A percentile compares a stretch with the other conserved stretches of the same genome.
Evolutionary conservation across 371 early-diverging fungal genomes (phyloP).

Genomic region (Blakeslea trispora): DNA sequence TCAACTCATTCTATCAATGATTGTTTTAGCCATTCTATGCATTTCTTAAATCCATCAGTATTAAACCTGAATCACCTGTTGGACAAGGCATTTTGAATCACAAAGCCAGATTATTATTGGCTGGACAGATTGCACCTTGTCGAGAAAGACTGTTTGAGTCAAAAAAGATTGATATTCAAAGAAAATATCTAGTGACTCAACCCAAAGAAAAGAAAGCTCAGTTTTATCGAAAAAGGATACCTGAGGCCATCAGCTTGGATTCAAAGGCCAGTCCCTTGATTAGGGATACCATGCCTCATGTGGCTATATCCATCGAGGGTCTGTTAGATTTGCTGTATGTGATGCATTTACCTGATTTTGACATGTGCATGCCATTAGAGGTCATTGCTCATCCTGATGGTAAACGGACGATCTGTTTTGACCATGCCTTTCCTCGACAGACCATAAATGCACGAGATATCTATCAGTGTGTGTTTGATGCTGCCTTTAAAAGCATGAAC

Average conservation of each 20-base stretch:
- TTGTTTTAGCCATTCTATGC: constrained; percentile 11
- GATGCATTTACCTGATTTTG: constrained; percentile 1
- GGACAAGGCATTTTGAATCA: constrained; percentile 9
- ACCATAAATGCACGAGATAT: constrained; percentile 9
- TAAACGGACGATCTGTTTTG: constrained; percentile 9
- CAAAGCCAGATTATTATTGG: not conserved
- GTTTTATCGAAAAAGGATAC: constrained; percentile 13
- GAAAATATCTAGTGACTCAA: constrained; percentile 5
- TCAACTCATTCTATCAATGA: too few relatives aligned
- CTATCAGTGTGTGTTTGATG: constrained; percentile 13
- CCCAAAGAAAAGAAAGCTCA: not conserved
- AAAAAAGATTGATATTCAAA: constrained; percentile 9
- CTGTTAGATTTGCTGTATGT: constrained; percentile 9
- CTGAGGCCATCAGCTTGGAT: constrained; percentile 6
- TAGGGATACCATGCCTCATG: not conserved
- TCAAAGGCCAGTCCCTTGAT: not conserved
- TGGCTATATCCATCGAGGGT: constrained; percentile 12
- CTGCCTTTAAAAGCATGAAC: constrained; percentile 16
- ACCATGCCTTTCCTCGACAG: constrained; percentile 19
- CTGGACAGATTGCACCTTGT: constrained; percentile 14
- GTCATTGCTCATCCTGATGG: not conserved
- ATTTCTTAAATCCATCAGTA: constrained; percentile 4
- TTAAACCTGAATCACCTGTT: not conserved
- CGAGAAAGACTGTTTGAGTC: constrained; percentile 1
- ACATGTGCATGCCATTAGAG: constrained; percentile 9